phyloP scores from a whole-genome alignment of 1,284 basidiomycete genomes.

The Cryptococcus neoformans region DNA sequence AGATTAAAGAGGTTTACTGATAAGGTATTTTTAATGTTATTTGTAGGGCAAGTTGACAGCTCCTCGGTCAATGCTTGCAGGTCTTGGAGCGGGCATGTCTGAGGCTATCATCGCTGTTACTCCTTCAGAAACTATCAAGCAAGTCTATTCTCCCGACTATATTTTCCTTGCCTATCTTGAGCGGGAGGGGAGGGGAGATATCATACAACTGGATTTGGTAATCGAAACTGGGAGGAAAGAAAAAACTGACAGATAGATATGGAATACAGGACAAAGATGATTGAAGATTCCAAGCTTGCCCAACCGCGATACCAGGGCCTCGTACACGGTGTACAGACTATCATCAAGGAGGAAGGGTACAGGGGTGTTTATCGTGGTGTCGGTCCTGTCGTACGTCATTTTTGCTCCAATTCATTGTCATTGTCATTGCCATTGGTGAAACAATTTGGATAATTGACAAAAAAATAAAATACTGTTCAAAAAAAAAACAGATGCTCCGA shows the following conservation, averaged over 20 bases:
- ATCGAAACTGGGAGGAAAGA: not conserved
- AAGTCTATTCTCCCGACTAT: conserved; percentile 32
- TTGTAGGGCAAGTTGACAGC: conserved; percentile 82
- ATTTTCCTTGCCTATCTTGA: not conserved
- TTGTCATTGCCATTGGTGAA: not conserved
- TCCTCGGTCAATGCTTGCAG: conserved; percentile 78
- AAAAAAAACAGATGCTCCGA: conserved; percentile 72
- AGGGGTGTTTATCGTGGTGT: conserved; percentile 83
- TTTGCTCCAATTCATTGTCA: not conserved
- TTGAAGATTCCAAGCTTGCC: conserved; percentile 85
- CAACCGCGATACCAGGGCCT: conserved; percentile 85
- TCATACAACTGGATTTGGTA: not conserved
- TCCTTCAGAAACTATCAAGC: conserved; percentile 98
- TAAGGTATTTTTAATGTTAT: not conserved
- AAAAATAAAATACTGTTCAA: not conserved
- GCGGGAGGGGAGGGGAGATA: not conserved
- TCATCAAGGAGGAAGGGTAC: conserved; percentile 78
- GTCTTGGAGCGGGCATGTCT: conserved; percentile 89
- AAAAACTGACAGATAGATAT: not conserved
- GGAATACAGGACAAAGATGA: conserved; percentile 81
- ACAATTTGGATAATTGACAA: not conserved
- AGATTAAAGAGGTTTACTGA: not conserved
- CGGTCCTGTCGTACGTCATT: conserved; percentile 76
- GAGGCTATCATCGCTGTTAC: conserved; percentile 96
- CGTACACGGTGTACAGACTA: conserved; percentile 76